Evolutionary conservation across 306 rosid genomes (phyloP), one percentile per base, ranked within the genome.

Genomic region (Hippophae gyantsensis): DNA sequence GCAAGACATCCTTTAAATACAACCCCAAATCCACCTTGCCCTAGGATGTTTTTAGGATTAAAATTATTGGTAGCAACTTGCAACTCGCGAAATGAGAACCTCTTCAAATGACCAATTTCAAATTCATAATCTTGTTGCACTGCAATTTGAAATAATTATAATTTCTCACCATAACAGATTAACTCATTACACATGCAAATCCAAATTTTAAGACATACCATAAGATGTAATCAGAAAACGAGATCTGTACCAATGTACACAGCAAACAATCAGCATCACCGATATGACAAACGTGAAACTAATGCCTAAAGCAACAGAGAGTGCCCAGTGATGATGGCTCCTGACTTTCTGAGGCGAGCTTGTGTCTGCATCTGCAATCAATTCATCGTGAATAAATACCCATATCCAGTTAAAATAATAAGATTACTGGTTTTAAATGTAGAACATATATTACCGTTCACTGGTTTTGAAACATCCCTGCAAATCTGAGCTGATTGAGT

Each of bases 1-100:
- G 97, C 69, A 80, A 92, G 96, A 66, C 73, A 81, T 68, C 96
- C 99, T 78, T 84, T 92, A 76, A 83, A 92, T 48, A 92, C 96
- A 40, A 92, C 86, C 52, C 99, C 99, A 70, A 80, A 88, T 62
- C 99, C 99, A 49, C 99, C 96, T 80, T 92, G 99, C 44, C 96
- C 96, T 42, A 92, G 56, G 51, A 88, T 82, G 63, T 82, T 85
- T 70, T 80, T 89, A 46, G 81, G 73, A 75, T 77, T 82, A 76
- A 92, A 92, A 80, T 82, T 85, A 61, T 86, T 74, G 1, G 99
- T 92, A 55, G 96, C 94, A 54, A 48, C 58, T 85, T 88, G 99
- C 70, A 92, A 68, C 72, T 92, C 96, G 7, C 94, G 94, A 78
- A 81, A 80, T 62, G 96, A 52, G 69, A 92, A 92, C 82, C 99